Evolutionary conservation across 192 early-diverging fungal genomes (phyloP).

Genomic region (Coemansia sp.): DNA sequence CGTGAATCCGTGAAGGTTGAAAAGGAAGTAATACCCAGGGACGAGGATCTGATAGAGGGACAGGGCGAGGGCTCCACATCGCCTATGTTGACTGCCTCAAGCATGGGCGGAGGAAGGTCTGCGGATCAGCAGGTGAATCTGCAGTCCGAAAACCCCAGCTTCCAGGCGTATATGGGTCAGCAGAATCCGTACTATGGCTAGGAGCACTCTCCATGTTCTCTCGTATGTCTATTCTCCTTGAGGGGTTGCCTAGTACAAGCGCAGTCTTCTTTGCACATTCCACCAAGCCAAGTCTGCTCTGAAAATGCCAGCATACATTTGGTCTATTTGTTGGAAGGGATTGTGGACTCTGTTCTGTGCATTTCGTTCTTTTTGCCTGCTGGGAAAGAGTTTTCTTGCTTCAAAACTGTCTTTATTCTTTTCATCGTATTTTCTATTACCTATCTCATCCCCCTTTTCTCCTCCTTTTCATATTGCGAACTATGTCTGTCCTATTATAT

Average conservation of each 20-base stretch:
- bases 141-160: slow-evolving; percentile 25
- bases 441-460: neutral
- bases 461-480: slow-evolving; percentile 7
- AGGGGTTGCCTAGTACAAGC: too few species aligned
- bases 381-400: neutral
- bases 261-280: too few species aligned
- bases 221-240: neutral
- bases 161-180: slow-evolving; percentile 51
- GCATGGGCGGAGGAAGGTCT: slow-evolving; percentile 10
- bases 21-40: slow-evolving; percentile 36
- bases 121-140: slow-evolving; percentile 34
- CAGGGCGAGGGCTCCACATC: slow-evolving; percentile 22
- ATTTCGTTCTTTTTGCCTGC: neutral
- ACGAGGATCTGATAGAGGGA: slow-evolving; percentile 18
- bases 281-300: too few species aligned
- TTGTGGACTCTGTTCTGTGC: neutral
- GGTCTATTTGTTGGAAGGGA: neutral
- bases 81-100: slow-evolving; percentile 24
- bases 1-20: slow-evolving; percentile 64
- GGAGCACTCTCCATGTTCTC: neutral
- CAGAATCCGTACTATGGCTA: slow-evolving; percentile 49
- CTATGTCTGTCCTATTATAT: neutral
- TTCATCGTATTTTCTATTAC: neutral
- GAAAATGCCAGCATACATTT: too few species aligned
- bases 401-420: neutral